Evolutionary conservation across 805 yeast species (phyloP).

Genomic region (Wickerhamiella shivajii): DNA sequence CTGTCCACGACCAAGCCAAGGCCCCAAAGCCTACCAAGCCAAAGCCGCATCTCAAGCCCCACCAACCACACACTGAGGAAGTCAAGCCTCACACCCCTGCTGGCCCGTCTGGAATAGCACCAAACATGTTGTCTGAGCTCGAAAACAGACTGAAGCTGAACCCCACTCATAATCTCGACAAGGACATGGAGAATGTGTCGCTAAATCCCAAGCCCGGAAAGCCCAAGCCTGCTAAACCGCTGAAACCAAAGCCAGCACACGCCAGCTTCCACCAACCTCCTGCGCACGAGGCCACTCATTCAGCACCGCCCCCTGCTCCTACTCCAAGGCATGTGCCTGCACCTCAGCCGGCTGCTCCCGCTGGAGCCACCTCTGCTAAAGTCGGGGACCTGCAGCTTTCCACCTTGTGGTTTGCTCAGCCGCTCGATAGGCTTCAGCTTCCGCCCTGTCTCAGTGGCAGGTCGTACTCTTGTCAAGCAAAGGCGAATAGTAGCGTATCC

Average conservation of each 20-base stretch:
- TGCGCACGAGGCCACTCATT: neutral
- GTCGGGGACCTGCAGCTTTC: constrained; percentile 17
- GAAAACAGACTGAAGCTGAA: no score
- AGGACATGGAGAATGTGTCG: no score
- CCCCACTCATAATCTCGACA: no score
- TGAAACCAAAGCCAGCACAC: constrained; percentile 1
- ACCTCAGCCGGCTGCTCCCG: constrained; percentile 9
- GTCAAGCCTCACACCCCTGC: no score
- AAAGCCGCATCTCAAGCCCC: no score
- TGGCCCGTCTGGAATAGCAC: no score
- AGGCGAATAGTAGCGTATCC: constrained; percentile 13
- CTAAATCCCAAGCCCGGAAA: constrained; percentile 7
- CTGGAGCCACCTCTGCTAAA: constrained; percentile 2
- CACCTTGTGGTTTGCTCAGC: constrained; percentile 17
- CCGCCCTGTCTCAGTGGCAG: constrained; percentile 15
- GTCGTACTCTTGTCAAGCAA: constrained; percentile 15
- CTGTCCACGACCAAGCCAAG: constrained; percentile 11
- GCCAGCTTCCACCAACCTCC: no score
- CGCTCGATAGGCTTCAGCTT: constrained; percentile 8
- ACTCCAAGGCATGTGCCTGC: neutral
- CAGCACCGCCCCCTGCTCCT: constrained; percentile 1
- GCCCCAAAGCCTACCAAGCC: constrained; percentile 15
- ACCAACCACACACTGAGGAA: no score
- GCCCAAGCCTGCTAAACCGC: constrained; percentile 3
- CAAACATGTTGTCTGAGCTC: no score